Base-by-base conservation (phyloP, 2,329 filamentous ascomycete species). In the Myrmaecium sp. region DNA sequence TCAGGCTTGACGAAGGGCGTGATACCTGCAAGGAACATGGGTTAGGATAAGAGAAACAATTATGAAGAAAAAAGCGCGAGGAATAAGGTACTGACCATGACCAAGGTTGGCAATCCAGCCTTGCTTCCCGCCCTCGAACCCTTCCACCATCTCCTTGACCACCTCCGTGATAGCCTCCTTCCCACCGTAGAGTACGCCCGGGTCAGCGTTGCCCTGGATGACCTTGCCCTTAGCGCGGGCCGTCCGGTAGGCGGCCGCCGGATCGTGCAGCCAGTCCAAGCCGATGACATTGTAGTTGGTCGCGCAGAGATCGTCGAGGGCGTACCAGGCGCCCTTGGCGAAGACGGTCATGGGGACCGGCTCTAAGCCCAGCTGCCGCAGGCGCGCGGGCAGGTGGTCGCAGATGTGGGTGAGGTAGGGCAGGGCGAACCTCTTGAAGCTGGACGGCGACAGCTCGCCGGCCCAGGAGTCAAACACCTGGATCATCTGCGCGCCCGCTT, bases 381-480 rank as follows among this genome's bases (percentile, higher is more conserved):
- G 58, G 33, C 71, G 73, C 40, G 60, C 63, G 1, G 86, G 86
- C 3, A 98, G 65, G 38, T 84, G 68, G 38, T 76, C 62, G 7
- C 83, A 73, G 39, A 98, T 95, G 47, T 84, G 73, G 22, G 68
- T 67, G 28, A 98, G 64, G 47, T 86, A 93, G 1, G 89, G 89
- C 38, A 89, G 68, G 2, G 81, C 75, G 51, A 95, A 91, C 30
- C 74, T 62, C 45, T 74, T 74, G 60, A 94, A 98, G 1, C 78
- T 71, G 5, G 69, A 55, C 1, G 89, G 86, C 6, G 79, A 83
- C 23, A 98, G 64, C 57, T 98, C 89, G 21, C 83, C 84, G 2
- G 89, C 89, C 86, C 89, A 98, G 0, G 86, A 95, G 50, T 98
- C 89, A 46, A 98, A 98, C 8, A 98, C 82, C 64, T 95, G 89